A percentile compares a stretch with the other conserved stretches of the same genome.
phyloP scores from a whole-genome alignment of 371 early-diverging fungal genomes.

The Modicella reniformis region DNA sequence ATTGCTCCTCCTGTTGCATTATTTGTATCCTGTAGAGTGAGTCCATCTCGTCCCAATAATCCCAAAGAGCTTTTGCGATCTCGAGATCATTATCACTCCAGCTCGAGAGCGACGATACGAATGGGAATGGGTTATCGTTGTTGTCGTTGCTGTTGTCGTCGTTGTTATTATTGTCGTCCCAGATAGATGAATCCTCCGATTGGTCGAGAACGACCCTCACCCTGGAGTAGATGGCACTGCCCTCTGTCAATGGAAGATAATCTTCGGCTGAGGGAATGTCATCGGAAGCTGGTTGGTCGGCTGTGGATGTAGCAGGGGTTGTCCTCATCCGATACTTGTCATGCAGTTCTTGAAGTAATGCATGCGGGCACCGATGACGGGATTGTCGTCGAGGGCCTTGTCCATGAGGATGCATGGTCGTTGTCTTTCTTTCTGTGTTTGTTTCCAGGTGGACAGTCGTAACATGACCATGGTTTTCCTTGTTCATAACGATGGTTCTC shows the following conservation, averaged over 20 bases:
- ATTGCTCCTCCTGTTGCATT: constrained; percentile 16
- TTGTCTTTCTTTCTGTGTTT: not conserved
- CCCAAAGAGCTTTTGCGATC: constrained; percentile 22
- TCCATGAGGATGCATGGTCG: too few species aligned
- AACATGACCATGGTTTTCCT: not conserved
- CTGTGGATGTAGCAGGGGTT: not conserved
- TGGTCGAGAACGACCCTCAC: too few species aligned
- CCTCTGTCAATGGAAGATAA: too few species aligned
- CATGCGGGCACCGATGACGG: constrained; percentile 10
- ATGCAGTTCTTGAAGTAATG: constrained; percentile 4
- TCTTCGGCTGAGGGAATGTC: too few species aligned
- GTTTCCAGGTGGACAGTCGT: not conserved
- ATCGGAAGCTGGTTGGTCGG: not conserved
- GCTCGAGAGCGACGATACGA: constrained; percentile 5
- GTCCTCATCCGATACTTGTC: not conserved
- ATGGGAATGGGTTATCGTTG: not conserved
- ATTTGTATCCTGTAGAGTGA: constrained; percentile 9
- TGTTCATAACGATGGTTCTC: not conserved
- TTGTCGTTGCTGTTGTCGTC: not conserved
- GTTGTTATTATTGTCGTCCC: constrained; percentile 6
- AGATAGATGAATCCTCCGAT: too few species aligned
- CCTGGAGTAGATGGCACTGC: too few species aligned
- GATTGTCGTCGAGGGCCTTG: not conserved
- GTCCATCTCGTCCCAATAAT: constrained; percentile 26
- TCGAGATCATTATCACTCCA: constrained; percentile 18